These are phyloP conservation scores for Botryotinia convoluta DNA, from an alignment of 2,329 filamentous ascomycete genomes.

Conservation along the genomic window DNA sequence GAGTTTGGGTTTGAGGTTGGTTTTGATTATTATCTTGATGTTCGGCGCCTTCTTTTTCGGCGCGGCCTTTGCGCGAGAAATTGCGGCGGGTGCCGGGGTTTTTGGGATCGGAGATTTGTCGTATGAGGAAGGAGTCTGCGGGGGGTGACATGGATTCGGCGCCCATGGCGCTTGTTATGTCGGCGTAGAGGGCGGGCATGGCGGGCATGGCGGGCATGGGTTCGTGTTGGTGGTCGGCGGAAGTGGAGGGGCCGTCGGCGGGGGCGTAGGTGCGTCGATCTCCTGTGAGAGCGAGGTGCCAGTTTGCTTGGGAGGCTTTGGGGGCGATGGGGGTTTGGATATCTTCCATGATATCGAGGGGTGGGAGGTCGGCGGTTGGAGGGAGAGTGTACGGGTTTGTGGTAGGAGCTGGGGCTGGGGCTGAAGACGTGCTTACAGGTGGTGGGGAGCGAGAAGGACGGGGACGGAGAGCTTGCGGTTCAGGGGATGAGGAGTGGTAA, in stretches of 20 bases:
- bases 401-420: neutral
- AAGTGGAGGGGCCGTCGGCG: neutral
- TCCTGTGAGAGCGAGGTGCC: constrained; percentile 17
- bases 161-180: neutral
- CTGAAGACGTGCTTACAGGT: neutral
- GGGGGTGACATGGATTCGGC: constrained; percentile 1
- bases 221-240: constrained; percentile 1
- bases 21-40: neutral
- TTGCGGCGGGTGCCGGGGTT: neutral
- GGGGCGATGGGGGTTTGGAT: constrained; percentile 1
- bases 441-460: constrained; percentile 11
- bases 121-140: neutral
- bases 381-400: neutral
- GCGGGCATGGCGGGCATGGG: constrained; percentile 13
- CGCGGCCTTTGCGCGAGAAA: constrained; percentile 17
- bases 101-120: neutral
- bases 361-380: constrained; percentile 4
- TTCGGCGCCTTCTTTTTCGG: neutral
- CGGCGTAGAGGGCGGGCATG: constrained; percentile 14
- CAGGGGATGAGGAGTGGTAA: neutral
- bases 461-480: constrained; percentile 3
- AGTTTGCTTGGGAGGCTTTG: neutral
- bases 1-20: neutral
- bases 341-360: constrained; percentile 16
- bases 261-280: constrained; percentile 16